A percentile compares a stretch with the other conserved stretches of the same genome.
Conservation (phyloP, 768 basidiomycete species). For the Xerocomus spinulosus region DNA sequence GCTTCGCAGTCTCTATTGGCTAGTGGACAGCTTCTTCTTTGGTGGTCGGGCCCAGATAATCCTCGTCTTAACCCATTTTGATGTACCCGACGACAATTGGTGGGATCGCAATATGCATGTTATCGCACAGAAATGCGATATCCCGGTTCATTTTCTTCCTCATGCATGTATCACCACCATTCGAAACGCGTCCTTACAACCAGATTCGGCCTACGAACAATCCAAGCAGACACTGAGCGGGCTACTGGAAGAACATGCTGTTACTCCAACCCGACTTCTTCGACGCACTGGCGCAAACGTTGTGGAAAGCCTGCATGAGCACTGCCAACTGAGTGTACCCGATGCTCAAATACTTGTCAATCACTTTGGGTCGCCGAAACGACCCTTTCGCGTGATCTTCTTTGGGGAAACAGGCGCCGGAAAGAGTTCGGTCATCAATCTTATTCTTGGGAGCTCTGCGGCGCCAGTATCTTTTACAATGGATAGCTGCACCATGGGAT, state of each 20-base stretch:
- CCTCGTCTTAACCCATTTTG: slow-evolving; percentile 39
- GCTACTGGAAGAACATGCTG: slow-evolving; percentile 8
- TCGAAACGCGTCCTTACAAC: not conserved
- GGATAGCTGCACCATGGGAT: slow-evolving; percentile 33
- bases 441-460: slow-evolving; percentile 24
- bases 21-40: slow-evolving; percentile 38
- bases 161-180: slow-evolving; percentile 20
- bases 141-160: slow-evolving; percentile 9
- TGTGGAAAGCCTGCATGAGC: slow-evolving; percentile 6
- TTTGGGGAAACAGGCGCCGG: slow-evolving; percentile 40
- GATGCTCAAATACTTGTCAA: slow-evolving; percentile 13
- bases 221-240: slow-evolving; percentile 12
- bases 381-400: slow-evolving; percentile 30
- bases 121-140: slow-evolving; percentile 15
- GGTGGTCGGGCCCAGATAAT: slow-evolving; percentile 32
- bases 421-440: slow-evolving; percentile 41
- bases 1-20: slow-evolving; percentile 33
- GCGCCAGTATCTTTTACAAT: slow-evolving; percentile 26
- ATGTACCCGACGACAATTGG: slow-evolving; percentile 32
- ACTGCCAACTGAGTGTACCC: slow-evolving; percentile 8
- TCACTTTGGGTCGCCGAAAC: slow-evolving; percentile 9
- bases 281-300: slow-evolving; percentile 1
- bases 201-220: slow-evolving; percentile 1
- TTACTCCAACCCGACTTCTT: slow-evolving; percentile 9
- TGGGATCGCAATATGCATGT: slow-evolving; percentile 32